Evolutionary conservation across 2,329 filamentous ascomycete genomes (phyloP).

Genomic region (Aspergillus sp.): DNA sequence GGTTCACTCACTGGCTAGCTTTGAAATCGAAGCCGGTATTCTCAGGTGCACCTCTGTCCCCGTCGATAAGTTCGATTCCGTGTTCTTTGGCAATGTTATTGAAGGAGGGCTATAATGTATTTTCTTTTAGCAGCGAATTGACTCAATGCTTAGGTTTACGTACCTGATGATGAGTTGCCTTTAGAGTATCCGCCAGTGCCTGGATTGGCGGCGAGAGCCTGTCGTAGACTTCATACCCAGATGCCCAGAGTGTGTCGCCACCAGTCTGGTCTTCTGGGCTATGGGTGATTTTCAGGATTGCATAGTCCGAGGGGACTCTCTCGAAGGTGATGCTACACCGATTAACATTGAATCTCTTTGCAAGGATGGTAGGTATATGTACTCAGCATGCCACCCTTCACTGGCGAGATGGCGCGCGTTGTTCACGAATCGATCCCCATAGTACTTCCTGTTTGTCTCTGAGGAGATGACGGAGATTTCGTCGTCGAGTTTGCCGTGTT

Average conservation of each 20-base stretch:
- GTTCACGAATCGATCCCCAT: background rate
- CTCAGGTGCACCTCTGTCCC: background rate
- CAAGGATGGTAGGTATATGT: background rate
- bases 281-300: constrained; percentile 3
- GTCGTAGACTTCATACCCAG: constrained; percentile 12
- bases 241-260: constrained; percentile 11
- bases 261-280: constrained; percentile 5
- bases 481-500: constrained; percentile 3
- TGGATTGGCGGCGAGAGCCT: constrained; percentile 6
- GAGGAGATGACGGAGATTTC: constrained; percentile 9
- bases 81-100: constrained; percentile 5
- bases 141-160: background rate
- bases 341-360: background rate
- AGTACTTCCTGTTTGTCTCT: constrained; percentile 2
- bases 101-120: background rate
- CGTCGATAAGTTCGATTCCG: background rate
- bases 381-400: constrained; percentile 11
- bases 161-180: background rate
- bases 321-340: constrained; percentile 7
- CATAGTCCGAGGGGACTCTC: constrained; percentile 9
- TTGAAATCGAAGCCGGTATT: constrained; percentile 6
- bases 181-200: constrained; percentile 3
- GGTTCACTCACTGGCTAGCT: background rate
- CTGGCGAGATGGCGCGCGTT: constrained; percentile 2
- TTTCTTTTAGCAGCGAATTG: no score